Evolutionary conservation across 768 basidiomycete species (phyloP).

Genomic region (Coprinopsis cinerea): DNA sequence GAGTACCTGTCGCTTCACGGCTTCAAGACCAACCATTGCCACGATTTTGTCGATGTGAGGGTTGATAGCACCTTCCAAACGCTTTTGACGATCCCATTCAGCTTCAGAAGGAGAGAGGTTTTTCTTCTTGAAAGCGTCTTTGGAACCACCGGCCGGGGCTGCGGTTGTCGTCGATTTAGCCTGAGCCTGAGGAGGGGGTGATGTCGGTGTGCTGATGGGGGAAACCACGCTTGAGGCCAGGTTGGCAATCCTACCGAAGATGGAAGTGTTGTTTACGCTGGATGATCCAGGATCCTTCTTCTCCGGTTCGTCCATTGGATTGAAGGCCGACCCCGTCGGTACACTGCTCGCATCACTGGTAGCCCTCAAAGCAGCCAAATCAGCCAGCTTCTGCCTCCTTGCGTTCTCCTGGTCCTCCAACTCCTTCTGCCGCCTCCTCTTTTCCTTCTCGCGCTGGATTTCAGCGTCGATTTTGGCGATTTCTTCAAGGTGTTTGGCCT

Average conservation of each 20-base stretch:
- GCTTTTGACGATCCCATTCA: conserved; percentile 58
- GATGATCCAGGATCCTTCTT: neutral
- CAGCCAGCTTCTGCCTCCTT: conserved; percentile 37
- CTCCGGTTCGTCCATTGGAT: conserved; percentile 3
- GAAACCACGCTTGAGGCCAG: neutral
- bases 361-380: conserved; percentile 25
- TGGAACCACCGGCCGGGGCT: too few species aligned
- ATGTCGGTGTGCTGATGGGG: neutral
- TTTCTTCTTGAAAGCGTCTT: conserved; percentile 6
- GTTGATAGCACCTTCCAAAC: conserved; percentile 44
- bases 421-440: conserved; percentile 31
- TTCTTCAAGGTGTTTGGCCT: conserved; percentile 32
- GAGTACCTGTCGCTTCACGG: conserved; percentile 57
- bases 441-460: conserved; percentile 33
- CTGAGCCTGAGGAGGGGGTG: neutral
- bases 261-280: neutral
- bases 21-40: conserved; percentile 64
- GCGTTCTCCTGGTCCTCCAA: conserved; percentile 30
- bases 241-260: neutral
- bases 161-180: conserved; percentile 2
- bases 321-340: neutral
- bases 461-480: conserved; percentile 40
- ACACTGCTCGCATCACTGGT: neutral
- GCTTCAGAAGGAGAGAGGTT: conserved; percentile 24
- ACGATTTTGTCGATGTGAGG: conserved; percentile 58